Evolutionary conservation across 495 filamentous ascomycete species (phyloP).

Genomic region (Podospora tetraspora): DNA sequence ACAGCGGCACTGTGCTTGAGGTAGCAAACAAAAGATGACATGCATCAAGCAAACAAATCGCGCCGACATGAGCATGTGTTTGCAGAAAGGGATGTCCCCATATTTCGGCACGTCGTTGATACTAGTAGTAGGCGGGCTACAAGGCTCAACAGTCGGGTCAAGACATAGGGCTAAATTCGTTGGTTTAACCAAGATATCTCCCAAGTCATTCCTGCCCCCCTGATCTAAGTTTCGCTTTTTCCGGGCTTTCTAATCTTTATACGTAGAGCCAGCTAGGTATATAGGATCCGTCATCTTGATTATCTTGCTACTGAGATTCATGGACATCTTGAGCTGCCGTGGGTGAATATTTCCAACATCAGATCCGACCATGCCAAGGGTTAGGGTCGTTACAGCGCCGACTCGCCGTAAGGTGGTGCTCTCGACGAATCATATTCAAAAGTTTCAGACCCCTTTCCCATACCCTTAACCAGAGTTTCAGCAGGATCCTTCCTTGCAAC

Average conservation of each 20-base stretch:
- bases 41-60: neutral
- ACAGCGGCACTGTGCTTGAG: neutral
- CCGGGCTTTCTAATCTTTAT: neutral
- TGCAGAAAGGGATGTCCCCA: neutral
- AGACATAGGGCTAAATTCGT: conserved; percentile 2
- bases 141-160: conserved; percentile 8
- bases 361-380: neutral
- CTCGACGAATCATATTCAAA: neutral
- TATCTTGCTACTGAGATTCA: neutral
- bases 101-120: neutral
- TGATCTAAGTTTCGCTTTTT: neutral
- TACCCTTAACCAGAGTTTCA: neutral
- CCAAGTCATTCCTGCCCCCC: neutral
- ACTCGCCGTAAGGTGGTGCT: neutral
- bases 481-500: neutral
- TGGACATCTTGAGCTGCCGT: neutral
- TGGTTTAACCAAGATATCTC: neutral
- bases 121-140: neutral
- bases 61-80: neutral
- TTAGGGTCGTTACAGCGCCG: neutral
- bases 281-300: neutral
- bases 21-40: neutral
- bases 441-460: neutral
- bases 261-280: neutral
- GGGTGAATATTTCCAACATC: neutral